These are phyloP conservation scores for Monilinia fructigena DNA, from an alignment of 2,329 filamentous ascomycete species.

Conservation along the genomic window DNA sequence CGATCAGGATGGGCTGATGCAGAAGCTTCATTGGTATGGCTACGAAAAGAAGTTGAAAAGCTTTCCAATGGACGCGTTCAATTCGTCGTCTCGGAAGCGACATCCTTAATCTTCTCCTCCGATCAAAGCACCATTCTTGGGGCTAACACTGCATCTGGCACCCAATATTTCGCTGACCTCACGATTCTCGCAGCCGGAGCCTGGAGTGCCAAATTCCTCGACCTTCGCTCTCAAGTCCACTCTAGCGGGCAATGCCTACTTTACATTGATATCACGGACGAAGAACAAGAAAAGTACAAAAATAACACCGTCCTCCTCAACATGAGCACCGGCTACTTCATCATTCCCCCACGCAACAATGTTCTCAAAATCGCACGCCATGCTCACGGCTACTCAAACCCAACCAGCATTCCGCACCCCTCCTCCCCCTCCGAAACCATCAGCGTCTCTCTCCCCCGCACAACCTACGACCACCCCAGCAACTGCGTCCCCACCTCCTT, in stretches of 20 bases:
- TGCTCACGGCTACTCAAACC: constrained; percentile 56
- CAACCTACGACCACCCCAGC: constrained; percentile 28
- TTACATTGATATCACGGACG: constrained; percentile 71
- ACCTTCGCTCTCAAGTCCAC: constrained; percentile 71
- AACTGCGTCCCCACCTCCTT: constrained; percentile 33
- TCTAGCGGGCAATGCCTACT: constrained; percentile 80
- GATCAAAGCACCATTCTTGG: constrained; percentile 49
- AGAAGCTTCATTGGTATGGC: constrained; percentile 64
- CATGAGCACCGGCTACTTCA: constrained; percentile 68
- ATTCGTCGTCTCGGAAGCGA: constrained; percentile 50
- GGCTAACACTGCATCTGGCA: constrained; percentile 53
- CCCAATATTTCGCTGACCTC: constrained; percentile 61
- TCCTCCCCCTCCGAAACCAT: constrained; percentile 20
- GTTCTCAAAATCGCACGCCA: constrained; percentile 61
- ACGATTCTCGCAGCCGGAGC: constrained; percentile 82
- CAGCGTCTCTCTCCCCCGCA: constrained; percentile 31
- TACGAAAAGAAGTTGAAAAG: constrained; percentile 42
- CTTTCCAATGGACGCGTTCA: constrained; percentile 43
- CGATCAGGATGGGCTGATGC: constrained; percentile 80
- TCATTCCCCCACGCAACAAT: constrained; percentile 63
- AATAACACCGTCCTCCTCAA: constrained; percentile 72
- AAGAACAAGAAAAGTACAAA: constrained; percentile 65
- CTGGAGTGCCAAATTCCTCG: constrained; percentile 77
- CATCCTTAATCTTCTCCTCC: constrained; percentile 30
- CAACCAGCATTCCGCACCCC: constrained; percentile 32